A percentile compares a stretch with the other conserved stretches of the same genome.
Conservation (phyloP, 495 filamentous ascomycete species). For the Schizothecium vesticola region DNA sequence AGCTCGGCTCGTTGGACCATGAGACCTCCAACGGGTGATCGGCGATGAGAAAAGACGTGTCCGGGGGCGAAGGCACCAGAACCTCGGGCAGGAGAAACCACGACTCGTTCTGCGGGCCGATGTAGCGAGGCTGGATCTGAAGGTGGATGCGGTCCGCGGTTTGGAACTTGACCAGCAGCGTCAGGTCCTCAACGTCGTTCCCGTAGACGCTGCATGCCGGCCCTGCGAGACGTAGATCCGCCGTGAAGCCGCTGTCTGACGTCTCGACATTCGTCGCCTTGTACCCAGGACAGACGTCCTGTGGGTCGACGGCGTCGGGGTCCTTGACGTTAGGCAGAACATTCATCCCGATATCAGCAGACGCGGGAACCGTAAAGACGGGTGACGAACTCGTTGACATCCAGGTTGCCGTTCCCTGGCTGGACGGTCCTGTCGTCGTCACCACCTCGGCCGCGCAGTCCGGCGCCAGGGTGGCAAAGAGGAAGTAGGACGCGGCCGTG, state of each 20-base stretch:
- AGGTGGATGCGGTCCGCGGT: constrained; percentile 67
- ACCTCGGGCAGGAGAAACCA: constrained; percentile 63
- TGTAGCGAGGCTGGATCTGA: constrained; percentile 64
- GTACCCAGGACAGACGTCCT: constrained; percentile 73
- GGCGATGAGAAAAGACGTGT: constrained; percentile 28
- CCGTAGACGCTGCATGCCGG: constrained; percentile 68
- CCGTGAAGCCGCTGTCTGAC: constrained; percentile 47
- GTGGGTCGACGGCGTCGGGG: constrained; percentile 63
- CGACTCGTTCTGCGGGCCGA: constrained; percentile 58
- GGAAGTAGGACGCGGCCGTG: constrained; percentile 11
- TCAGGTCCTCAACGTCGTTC: constrained; percentile 59
- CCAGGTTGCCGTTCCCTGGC: not conserved
- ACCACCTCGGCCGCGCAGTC: not conserved
- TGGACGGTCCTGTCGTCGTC: not conserved
- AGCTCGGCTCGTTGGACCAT: constrained; percentile 60
- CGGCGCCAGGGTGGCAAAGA: constrained; percentile 11
- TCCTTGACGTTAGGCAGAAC: constrained; percentile 69
- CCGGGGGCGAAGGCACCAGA: constrained; percentile 54
- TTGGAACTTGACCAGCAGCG: constrained; percentile 67
- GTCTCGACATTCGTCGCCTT: constrained; percentile 55
- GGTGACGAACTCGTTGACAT: constrained; percentile 5
- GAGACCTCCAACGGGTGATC: constrained; percentile 52
- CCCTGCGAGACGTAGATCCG: constrained; percentile 62
- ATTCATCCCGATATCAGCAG: constrained; percentile 50
- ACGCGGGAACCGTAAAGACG: constrained; percentile 45